Evolutionary conservation across 1,139 yeast species (phyloP), one percentile per base, ranked within the genome.

Genomic region (Geotrichum bryndzae): DNA sequence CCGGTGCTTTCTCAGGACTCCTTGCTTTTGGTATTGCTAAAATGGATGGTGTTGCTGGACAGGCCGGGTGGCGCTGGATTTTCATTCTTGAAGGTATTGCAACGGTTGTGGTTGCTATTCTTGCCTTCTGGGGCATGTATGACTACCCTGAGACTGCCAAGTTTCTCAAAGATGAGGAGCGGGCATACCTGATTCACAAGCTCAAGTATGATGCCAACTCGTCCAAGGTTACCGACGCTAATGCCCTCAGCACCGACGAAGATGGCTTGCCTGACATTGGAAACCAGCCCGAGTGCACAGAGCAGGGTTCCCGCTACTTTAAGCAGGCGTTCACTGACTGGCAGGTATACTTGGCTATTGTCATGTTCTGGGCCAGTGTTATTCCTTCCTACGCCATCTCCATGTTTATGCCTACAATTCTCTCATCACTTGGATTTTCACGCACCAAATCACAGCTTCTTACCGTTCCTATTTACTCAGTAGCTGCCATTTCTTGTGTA

Each of bases 101-200:
- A 23, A 59, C 61, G 5, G 58, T 59, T 22, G 15, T 51, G 3
- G 56, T 55, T 22, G 61, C 57, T 6, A 2, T 31, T 18, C 62
- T 78, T 25, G 76, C 83, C 45, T 82, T 73, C 68, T 80, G 80
- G 65, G 70, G 80, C 3, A 73, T 84, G 61, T 83, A 84, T 41
- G 85, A 82, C 68, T 77, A 74, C 71, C 84, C 84, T 38, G 74
- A 73, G 38, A 76, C 78, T 61, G 77, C 82, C 29, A 74, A 77
- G 61, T 83, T 83, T 72, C 76, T 84, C 63, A 78, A 73, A 45
- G 76, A 72, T 15, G 76, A 79, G 51, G 87, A 84, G 69, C 74
- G 78, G 51, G 74, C 73, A 31, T 82, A 78, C 65, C 73, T 83
- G 58, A 77, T 79, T 66, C 74, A 76, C 66, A 80, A 83, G 66